Evolutionary conservation across 2,329 filamentous ascomycete species (phyloP).

Genomic region (Fonsecaea erecta): DNA sequence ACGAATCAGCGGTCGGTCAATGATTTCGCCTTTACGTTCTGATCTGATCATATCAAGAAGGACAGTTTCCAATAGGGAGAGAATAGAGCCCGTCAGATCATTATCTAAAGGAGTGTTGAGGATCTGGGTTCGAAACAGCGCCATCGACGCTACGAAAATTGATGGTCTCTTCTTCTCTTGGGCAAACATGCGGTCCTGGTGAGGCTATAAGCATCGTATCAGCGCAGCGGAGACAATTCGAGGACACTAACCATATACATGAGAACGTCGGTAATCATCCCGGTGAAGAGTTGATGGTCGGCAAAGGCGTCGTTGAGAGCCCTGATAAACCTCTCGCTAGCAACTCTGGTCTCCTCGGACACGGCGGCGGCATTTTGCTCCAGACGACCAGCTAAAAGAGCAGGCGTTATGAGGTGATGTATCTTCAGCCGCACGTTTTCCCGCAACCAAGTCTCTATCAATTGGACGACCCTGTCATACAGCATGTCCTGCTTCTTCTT

Average conservation of each 20-base stretch:
- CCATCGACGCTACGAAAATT: constrained; percentile 84
- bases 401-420: constrained; percentile 70
- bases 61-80: constrained; percentile 77
- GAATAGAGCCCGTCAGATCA: constrained; percentile 58
- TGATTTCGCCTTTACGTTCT: constrained; percentile 87
- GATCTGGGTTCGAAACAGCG: constrained; percentile 84
- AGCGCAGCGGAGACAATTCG: not conserved
- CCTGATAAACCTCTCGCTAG: constrained; percentile 81
- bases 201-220: constrained; percentile 23
- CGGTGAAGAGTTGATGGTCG: constrained; percentile 89
- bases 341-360: constrained; percentile 76
- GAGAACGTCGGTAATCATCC: constrained; percentile 89
- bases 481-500: constrained; percentile 82
- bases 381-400: constrained; percentile 63
- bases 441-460: constrained; percentile 81
- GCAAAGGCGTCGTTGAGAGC: constrained; percentile 80
- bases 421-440: constrained; percentile 74
- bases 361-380: constrained; percentile 58
- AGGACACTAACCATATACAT: constrained; percentile 78
- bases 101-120: constrained; percentile 63
- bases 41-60: constrained; percentile 89
- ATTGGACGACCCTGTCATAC: constrained; percentile 77
- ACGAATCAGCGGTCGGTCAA: constrained; percentile 80
- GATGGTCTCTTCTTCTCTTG: constrained; percentile 73
- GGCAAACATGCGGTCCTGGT: constrained; percentile 77